A percentile compares a stretch with the other conserved stretches of the same genome.
Evolutionary conservation across 1,139 yeast genomes (phyloP).

Genomic region (Petasospora fabianii): DNA sequence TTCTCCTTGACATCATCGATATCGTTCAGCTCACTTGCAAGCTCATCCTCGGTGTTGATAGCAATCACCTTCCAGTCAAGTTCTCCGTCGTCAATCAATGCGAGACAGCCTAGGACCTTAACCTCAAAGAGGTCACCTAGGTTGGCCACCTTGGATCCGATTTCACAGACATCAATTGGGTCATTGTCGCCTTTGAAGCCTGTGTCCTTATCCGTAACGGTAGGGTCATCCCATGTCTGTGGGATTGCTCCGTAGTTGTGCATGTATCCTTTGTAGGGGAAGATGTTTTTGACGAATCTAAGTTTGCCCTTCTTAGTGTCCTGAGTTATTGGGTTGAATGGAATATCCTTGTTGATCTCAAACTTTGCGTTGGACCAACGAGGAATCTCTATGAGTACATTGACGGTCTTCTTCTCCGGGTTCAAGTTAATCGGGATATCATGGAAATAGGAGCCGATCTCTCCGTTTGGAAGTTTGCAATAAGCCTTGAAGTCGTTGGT

Average conservation of each 20-base stretch:
- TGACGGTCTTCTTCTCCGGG: conserved; percentile 58
- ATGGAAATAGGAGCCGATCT: conserved; percentile 77
- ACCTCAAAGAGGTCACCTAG: conserved; percentile 74
- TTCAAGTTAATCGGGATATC: conserved; percentile 80
- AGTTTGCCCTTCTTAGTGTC: conserved; percentile 90
- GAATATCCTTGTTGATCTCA: conserved; percentile 73
- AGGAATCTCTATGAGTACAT: conserved; percentile 93
- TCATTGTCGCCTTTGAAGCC: conserved; percentile 85
- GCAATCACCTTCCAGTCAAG: conserved; percentile 96
- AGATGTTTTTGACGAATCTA: conserved; percentile 83
- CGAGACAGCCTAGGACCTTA: conserved; percentile 89
- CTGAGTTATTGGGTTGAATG: conserved; percentile 87
- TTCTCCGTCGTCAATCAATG: conserved; percentile 95
- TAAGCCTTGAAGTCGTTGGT: conserved; percentile 43
- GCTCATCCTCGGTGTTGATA: conserved; percentile 77
- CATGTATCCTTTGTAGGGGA: conserved; percentile 95
- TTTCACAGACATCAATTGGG: conserved; percentile 95
- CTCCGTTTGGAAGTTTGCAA: conserved; percentile 38
- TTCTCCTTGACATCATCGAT: conserved; percentile 76
- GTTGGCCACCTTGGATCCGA: conserved; percentile 61
- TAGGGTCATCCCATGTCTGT: conserved; percentile 92
- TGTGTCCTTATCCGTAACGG: conserved; percentile 40
- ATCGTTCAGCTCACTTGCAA: conserved; percentile 70
- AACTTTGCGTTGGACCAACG: conserved; percentile 94
- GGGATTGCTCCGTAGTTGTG: conserved; percentile 99